A percentile compares a stretch with the other conserved stretches of the same genome.
phyloP scores from a whole-genome alignment of 345 rosid genomes.

The Syzygium jambos region DNA sequence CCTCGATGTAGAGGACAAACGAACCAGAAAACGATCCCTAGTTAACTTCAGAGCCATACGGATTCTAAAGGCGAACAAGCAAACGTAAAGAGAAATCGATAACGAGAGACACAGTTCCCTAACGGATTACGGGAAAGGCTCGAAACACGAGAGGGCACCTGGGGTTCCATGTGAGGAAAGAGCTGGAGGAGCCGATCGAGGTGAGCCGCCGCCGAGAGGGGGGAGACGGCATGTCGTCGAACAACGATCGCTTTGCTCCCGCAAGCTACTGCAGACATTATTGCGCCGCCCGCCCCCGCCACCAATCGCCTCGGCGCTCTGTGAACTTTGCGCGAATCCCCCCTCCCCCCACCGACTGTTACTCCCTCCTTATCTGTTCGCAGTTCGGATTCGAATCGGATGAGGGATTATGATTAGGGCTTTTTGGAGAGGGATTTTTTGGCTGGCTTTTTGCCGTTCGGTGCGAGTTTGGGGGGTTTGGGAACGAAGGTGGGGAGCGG shows the following conservation, averaged over 20 bases:
- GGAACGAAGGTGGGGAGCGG: not conserved
- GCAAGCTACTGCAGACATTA: conserved; percentile 70
- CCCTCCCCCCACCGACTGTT: not conserved
- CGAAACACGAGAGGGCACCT: conserved; percentile 9
- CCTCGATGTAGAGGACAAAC: not conserved
- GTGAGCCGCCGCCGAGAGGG: conserved; percentile 7
- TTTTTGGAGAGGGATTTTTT: not conserved
- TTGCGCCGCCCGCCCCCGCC: not conserved
- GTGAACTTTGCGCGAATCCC: not conserved
- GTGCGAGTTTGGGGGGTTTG: not conserved
- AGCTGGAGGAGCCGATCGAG: conserved; percentile 38
- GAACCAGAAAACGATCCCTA: not conserved
- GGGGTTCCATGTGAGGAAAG: conserved; percentile 46
- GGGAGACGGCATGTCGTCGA: conserved; percentile 45
- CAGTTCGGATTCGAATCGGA: not conserved
- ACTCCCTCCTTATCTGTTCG: not conserved
- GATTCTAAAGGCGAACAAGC: not conserved
- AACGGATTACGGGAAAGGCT: no score
- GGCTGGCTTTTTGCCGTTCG: no score
- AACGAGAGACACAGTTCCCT: not conserved
- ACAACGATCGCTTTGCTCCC: conserved; percentile 70
- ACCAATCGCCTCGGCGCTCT: not conserved
- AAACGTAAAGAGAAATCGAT: no score
- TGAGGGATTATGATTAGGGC: not conserved
- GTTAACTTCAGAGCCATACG: not conserved